Percentiles rank a stretch among this genome's conserved stretches.
These are phyloP conservation scores for Entonaema liquescens DNA, from an alignment of 495 filamentous ascomycete genomes.

Conservation along the genomic window DNA sequence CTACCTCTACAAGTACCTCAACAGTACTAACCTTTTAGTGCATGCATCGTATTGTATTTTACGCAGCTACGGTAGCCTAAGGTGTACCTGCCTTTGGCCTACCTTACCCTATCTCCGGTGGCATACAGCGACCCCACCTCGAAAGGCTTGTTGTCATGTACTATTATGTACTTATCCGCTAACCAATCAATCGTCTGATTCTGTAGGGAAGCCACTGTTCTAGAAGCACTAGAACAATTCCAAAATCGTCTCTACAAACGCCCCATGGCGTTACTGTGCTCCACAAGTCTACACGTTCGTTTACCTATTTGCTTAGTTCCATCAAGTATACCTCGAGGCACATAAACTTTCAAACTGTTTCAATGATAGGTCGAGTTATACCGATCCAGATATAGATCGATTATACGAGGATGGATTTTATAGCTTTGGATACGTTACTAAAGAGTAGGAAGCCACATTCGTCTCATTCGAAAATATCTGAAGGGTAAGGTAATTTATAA, in stretches of 20 bases:
- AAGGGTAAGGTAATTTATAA: too few species aligned
- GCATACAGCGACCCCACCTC: not conserved
- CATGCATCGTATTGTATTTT: too few species aligned
- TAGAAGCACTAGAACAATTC: constrained; percentile 40
- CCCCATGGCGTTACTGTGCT: constrained; percentile 1
- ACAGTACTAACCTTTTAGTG: too few species aligned
- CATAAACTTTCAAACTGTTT: not conserved
- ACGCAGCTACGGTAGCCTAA: too few species aligned
- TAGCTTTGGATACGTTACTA: not conserved
- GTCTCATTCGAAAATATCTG: not conserved
- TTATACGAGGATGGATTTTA: not conserved
- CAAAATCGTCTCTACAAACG: constrained; percentile 7
- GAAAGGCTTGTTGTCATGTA: not conserved
- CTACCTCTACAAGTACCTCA: not conserved
- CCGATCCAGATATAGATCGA: not conserved
- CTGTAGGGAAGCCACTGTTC: constrained; percentile 19
- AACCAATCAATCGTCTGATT: constrained; percentile 27
- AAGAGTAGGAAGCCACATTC: not conserved
- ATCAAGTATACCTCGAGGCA: not conserved
- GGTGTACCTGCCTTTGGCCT: not conserved
- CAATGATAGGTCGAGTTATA: not conserved
- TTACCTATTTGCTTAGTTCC: not conserved
- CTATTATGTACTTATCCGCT: constrained; percentile 11
- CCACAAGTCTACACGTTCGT: not conserved
- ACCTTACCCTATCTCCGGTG: not conserved